phyloP scores from a whole-genome alignment of 2,329 filamentous ascomycete genomes.

The Pseudogymnoascus sp. region DNA sequence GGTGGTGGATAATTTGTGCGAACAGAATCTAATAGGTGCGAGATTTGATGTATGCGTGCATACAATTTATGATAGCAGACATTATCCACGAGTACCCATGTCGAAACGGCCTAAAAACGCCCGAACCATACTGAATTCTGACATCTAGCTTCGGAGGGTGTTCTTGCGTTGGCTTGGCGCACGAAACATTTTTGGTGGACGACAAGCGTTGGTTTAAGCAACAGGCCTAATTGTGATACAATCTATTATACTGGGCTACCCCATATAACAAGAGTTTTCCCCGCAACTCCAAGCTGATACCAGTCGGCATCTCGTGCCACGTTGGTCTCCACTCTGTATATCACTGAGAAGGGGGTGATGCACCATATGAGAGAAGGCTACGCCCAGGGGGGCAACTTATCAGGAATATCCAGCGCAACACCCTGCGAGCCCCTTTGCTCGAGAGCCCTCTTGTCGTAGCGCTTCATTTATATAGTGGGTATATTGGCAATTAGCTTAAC shows the following conservation, averaged over 20 bases:
- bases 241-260: not conserved
- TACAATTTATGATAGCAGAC: not conserved
- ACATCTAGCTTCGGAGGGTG: not conserved
- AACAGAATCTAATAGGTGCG: not conserved
- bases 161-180: not conserved
- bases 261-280: constrained; percentile 5
- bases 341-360: not conserved
- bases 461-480: not conserved
- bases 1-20: not conserved
- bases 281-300: constrained; percentile 4
- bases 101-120: not conserved
- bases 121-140: not conserved
- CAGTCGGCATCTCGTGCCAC: not conserved
- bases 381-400: not conserved
- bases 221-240: not conserved
- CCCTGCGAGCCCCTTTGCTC: not conserved
- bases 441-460: not conserved
- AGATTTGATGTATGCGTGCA: not conserved
- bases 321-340: not conserved
- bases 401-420: not conserved
- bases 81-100: not conserved
- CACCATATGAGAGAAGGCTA: not conserved
- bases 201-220: not conserved
- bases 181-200: not conserved
- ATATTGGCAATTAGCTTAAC: not conserved